Conservation (phyloP, 805 yeast species). For the Danielia oregonensis region DNA sequence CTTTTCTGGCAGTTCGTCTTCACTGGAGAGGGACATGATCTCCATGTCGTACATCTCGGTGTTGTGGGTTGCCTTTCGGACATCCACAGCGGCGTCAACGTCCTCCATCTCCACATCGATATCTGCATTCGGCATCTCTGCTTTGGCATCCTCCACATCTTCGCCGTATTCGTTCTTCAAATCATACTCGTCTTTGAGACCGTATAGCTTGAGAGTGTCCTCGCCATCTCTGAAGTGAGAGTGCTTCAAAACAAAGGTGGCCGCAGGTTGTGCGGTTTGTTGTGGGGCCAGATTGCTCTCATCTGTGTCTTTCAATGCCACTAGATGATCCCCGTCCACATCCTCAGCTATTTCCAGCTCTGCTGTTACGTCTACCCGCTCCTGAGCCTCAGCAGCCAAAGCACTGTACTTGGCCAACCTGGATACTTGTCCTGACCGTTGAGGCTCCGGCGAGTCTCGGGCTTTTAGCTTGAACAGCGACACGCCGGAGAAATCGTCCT, state of each 20-base stretch:
- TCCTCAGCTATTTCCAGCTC: not conserved
- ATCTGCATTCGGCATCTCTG: not conserved
- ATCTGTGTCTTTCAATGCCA: not conserved
- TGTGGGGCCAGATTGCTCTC: not conserved
- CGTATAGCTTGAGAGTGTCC: not conserved
- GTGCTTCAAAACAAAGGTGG: slow-evolving; percentile 9
- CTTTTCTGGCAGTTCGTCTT: not conserved
- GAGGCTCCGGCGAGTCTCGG: not conserved
- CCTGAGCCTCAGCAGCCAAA: not conserved
- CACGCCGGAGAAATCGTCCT: not conserved
- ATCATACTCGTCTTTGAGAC: slow-evolving; percentile 2
- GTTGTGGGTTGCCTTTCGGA: slow-evolving; percentile 1
- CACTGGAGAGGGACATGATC: slow-evolving; percentile 1
- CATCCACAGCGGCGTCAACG: slow-evolving; percentile 10
- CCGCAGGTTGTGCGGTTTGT: not conserved
- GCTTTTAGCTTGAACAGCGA: not conserved
- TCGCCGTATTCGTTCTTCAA: slow-evolving; percentile 4
- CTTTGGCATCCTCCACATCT: slow-evolving; percentile 1
- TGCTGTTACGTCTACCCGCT: not conserved
- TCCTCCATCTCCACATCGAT: slow-evolving; percentile 10
- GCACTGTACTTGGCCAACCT: not conserved
- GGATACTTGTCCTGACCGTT: not conserved
- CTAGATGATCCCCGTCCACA: not conserved
- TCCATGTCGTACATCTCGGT: slow-evolving; percentile 5
- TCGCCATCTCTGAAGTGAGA: slow-evolving; percentile 11